Evolutionary conservation across 768 basidiomycete species (phyloP).

Genomic region (Tricholomella constricta): DNA sequence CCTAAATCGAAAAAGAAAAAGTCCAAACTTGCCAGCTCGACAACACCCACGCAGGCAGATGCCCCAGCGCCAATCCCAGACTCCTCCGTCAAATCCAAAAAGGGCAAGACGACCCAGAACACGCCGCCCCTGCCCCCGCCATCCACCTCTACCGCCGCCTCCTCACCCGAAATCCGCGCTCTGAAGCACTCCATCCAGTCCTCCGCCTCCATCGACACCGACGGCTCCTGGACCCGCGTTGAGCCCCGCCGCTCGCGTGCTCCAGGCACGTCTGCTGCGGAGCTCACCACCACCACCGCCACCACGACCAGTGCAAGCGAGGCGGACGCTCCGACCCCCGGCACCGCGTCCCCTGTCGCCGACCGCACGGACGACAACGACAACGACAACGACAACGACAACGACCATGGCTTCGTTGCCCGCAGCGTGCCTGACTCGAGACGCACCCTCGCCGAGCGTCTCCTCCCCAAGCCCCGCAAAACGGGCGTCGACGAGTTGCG

Average conservation of each 20-base stretch:
- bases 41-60: constrained; percentile 1
- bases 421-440: constrained; percentile 30
- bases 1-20: constrained; percentile 26
- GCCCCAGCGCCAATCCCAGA: not conserved
- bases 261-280: constrained; percentile 30
- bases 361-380: constrained; percentile 33
- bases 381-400: constrained; percentile 21
- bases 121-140: constrained; percentile 9
- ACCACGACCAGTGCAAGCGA: constrained; percentile 52
- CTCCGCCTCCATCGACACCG: constrained; percentile 48
- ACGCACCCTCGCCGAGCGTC: constrained; percentile 59
- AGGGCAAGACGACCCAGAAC: constrained; percentile 1
- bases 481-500: constrained; percentile 74
- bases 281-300: constrained; percentile 50
- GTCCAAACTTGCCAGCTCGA: constrained; percentile 34
- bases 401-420: too few species aligned
- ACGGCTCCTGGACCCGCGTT: constrained; percentile 76
- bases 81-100: not conserved
- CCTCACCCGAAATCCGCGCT: constrained; percentile 20
- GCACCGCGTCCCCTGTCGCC: constrained; percentile 38
- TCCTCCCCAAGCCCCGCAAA: constrained; percentile 64
- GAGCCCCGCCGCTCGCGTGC: constrained; percentile 39
- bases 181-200: constrained; percentile 28
- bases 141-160: constrained; percentile 14
- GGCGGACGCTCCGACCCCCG: constrained; percentile 48